Percentiles rank a stretch among this genome's conserved stretches.
phyloP scores from a whole-genome alignment of 129 eudicot genomes.

The Heracleum sosnowskyi region DNA sequence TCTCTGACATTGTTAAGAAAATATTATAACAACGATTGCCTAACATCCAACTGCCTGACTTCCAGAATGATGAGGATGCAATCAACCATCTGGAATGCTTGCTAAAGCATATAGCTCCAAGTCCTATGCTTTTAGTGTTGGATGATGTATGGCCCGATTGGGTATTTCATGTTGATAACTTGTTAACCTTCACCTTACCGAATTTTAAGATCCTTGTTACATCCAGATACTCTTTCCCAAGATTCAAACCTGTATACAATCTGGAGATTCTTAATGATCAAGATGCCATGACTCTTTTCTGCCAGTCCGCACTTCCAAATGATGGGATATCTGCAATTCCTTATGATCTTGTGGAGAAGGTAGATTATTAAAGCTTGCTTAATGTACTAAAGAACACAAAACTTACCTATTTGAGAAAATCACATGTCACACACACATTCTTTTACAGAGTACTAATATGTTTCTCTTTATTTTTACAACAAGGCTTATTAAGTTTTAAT shows the following conservation, averaged over 20 bases:
- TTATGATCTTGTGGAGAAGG: conserved; percentile 37
- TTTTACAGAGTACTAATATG: background rate
- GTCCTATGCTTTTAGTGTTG: conserved; percentile 28
- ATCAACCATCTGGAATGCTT: conserved; percentile 14
- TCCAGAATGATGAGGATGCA: conserved; percentile 31
- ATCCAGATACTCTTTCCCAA: conserved; percentile 28
- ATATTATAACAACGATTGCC: conserved; percentile 14
- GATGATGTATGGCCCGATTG: conserved; percentile 33
- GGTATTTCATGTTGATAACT: conserved; percentile 12
- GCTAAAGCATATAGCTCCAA: conserved; percentile 10
- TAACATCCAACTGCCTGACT: conserved; percentile 12
- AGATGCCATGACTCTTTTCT: conserved; percentile 35
- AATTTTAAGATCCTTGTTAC: conserved; percentile 39
- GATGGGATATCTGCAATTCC: conserved; percentile 20
- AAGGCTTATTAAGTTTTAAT: background rate
- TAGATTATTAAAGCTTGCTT: conserved; percentile 3
- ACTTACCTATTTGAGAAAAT: background rate
- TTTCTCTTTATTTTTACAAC: background rate
- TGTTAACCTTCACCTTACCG: conserved; percentile 13
- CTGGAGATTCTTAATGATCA: conserved; percentile 22
- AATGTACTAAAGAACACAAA: background rate
- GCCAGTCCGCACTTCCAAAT: conserved; percentile 36
- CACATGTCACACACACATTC: too few species aligned
- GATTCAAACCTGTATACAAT: conserved; percentile 22
- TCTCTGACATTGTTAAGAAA: conserved; percentile 16